phyloP scores from a whole-genome alignment of 768 basidiomycete species.

The Plicaturopsis crispa region DNA sequence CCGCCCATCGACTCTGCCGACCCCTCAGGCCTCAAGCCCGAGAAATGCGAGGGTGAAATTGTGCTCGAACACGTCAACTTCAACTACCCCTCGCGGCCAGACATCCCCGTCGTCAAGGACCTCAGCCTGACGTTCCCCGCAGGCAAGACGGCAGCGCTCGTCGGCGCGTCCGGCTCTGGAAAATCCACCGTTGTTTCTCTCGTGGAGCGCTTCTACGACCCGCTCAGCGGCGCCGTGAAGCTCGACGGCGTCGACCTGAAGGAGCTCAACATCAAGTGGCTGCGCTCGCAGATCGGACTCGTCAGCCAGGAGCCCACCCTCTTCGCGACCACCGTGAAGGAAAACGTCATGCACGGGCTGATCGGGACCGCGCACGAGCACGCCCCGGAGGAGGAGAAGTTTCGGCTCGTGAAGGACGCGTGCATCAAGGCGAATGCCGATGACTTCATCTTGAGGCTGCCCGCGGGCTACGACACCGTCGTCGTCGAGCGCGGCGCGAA shows the following conservation, averaged over 20 bases:
- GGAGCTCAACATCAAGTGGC: conserved; percentile 77
- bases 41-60: conserved; percentile 63
- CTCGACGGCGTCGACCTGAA: conserved; percentile 72
- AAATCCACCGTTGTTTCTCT: conserved; percentile 74
- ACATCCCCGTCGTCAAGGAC: conserved; percentile 72
- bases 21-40: conserved; percentile 60
- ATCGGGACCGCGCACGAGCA: conserved; percentile 35
- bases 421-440: conserved; percentile 46
- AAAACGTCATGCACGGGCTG: conserved; percentile 70
- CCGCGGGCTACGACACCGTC: conserved; percentile 42
- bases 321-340: conserved; percentile 77
- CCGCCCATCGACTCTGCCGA: conserved; percentile 80
- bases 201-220: conserved; percentile 88
- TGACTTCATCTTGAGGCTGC: conserved; percentile 38
- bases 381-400: conserved; percentile 31
- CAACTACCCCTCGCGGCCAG: conserved; percentile 77
- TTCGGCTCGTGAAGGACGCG: conserved; percentile 36
- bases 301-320: conserved; percentile 86
- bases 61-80: conserved; percentile 70
- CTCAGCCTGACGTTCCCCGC: conserved; percentile 60
- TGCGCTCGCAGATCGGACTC: conserved; percentile 80
- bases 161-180: conserved; percentile 75
- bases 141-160: conserved; percentile 72
- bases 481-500: conserved; percentile 44
- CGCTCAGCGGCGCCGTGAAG: conserved; percentile 54